A percentile compares a stretch with the other conserved stretches of the same genome.
These are phyloP conservation scores for Trichoderma sp. DNA, from an alignment of 2,329 filamentous ascomycete species.

Conservation along the genomic window DNA sequence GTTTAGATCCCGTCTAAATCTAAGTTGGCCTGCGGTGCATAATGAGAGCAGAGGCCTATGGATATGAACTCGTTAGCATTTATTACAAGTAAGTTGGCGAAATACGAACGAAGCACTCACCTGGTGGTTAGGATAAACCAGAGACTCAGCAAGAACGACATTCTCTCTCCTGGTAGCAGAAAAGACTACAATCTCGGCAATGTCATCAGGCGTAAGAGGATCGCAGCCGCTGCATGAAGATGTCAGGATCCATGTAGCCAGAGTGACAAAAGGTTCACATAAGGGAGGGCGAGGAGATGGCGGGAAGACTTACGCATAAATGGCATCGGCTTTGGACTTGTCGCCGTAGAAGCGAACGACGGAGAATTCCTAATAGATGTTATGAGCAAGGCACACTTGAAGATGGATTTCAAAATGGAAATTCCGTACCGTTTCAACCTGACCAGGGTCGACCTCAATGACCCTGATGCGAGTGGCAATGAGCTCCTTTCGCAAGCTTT, in stretches of 20 bases:
- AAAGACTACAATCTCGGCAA: constrained; percentile 89
- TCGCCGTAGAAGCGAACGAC: constrained; percentile 87
- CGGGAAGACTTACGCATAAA: constrained; percentile 69
- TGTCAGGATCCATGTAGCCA: background rate
- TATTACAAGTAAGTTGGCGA: background rate
- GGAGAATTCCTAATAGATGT: constrained; percentile 69
- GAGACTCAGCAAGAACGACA: constrained; percentile 83
- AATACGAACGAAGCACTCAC: constrained; percentile 45
- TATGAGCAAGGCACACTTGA: background rate
- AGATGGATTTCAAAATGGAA: constrained; percentile 14
- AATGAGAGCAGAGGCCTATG: constrained; percentile 38
- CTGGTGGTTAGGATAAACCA: constrained; percentile 89
- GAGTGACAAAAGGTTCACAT: background rate
- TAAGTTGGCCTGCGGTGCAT: constrained; percentile 35
- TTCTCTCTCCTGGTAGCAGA: constrained; percentile 82
- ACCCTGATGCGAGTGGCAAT: constrained; percentile 78
- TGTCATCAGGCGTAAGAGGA: constrained; percentile 84
- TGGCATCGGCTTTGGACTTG: constrained; percentile 83
- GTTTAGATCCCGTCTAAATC: background rate
- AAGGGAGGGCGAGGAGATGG: constrained; percentile 4
- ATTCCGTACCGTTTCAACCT: constrained; percentile 77
- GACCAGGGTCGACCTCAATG: constrained; percentile 87
- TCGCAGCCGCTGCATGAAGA: constrained; percentile 62
- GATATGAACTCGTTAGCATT: constrained; percentile 20
- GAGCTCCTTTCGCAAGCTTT: constrained; percentile 78